A percentile compares a stretch with the other conserved stretches of the same genome.
These are phyloP conservation scores for Fusarium siculi DNA, from an alignment of 2,329 filamentous ascomycete genomes.

Conservation along the genomic window DNA sequence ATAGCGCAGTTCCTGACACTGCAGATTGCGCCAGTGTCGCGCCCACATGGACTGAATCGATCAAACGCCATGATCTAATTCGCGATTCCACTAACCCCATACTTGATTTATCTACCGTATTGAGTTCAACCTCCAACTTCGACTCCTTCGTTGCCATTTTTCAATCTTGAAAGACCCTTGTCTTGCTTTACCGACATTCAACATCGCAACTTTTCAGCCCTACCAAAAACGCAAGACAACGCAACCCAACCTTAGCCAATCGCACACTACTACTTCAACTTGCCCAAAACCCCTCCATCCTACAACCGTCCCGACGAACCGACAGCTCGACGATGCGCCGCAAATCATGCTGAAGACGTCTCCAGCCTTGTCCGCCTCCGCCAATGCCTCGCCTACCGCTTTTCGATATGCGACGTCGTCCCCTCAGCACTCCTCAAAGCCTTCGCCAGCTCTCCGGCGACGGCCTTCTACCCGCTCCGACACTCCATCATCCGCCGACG, in stretches of 20 bases:
- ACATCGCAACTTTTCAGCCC: constrained; percentile 19
- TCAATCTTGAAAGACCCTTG: constrained; percentile 23
- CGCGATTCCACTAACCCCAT: constrained; percentile 40
- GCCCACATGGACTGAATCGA: constrained; percentile 40
- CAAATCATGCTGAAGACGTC: constrained; percentile 70
- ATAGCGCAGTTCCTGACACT: constrained; percentile 38
- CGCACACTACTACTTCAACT: constrained; percentile 21
- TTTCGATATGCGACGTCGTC: constrained; percentile 51
- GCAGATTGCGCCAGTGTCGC: constrained; percentile 37
- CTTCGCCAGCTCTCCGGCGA: constrained; percentile 41
- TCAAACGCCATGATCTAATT: constrained; percentile 44
- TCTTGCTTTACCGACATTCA: constrained; percentile 23
- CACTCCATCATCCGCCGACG: constrained; percentile 32
- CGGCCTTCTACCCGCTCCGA: constrained; percentile 41
- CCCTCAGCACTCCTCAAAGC: constrained; percentile 42
- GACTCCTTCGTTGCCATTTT: constrained; percentile 19
- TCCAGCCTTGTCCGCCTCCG: constrained; percentile 60
- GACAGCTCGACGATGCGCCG: constrained; percentile 56
- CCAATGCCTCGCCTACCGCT: constrained; percentile 63
- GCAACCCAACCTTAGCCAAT: neutral
- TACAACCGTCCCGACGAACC: constrained; percentile 27
- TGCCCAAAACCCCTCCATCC: constrained; percentile 30
- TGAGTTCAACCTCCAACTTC: constrained; percentile 24
- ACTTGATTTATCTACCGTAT: constrained; percentile 3
- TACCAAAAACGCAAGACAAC: constrained; percentile 3